These are phyloP conservation scores for Chaetoceros muelleri DNA, from an alignment of 108 stramenopile species.

Conservation along the genomic window DNA sequence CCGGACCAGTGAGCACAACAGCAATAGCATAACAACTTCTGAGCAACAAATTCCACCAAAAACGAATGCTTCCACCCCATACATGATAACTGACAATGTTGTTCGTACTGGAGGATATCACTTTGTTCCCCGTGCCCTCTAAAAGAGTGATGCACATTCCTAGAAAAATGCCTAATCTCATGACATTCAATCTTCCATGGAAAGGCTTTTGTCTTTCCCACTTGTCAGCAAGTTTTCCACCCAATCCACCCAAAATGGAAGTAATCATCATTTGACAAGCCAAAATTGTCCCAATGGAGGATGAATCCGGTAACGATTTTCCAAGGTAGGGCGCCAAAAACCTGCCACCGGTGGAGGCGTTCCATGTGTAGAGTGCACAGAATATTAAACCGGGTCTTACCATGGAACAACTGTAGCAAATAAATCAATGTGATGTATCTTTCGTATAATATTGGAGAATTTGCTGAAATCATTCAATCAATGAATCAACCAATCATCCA, in stretches of 20 bases:
- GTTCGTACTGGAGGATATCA: too few species aligned
- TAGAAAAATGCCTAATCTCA: constrained; percentile 20
- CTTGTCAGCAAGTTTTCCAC: constrained; percentile 28
- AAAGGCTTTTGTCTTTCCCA: constrained; percentile 19
- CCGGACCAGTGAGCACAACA: constrained; percentile 21
- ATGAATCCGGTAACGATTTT: constrained; percentile 20
- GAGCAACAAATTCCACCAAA: constrained; percentile 29
- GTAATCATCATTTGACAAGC: constrained; percentile 19
- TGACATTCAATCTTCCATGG: constrained; percentile 26
- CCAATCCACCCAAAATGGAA: constrained; percentile 9
- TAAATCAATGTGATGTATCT: too few species aligned
- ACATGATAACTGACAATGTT: too few species aligned
- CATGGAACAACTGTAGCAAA: too few species aligned
- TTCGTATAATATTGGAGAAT: too few species aligned
- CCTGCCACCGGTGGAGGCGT: constrained; percentile 35
- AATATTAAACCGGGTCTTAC: constrained; percentile 37
- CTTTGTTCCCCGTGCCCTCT: constrained; percentile 16
- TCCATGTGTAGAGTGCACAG: constrained; percentile 26
- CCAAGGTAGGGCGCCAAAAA: constrained; percentile 42
- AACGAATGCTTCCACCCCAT: too few species aligned
- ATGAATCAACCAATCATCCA: too few species aligned
- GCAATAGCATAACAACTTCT: constrained; percentile 21
- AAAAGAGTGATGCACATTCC: constrained; percentile 28
- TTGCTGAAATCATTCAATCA: too few species aligned
- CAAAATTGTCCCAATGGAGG: constrained; percentile 30